Conservation (phyloP, 805 yeast genomes). For the Myxozyma monticola region DNA sequence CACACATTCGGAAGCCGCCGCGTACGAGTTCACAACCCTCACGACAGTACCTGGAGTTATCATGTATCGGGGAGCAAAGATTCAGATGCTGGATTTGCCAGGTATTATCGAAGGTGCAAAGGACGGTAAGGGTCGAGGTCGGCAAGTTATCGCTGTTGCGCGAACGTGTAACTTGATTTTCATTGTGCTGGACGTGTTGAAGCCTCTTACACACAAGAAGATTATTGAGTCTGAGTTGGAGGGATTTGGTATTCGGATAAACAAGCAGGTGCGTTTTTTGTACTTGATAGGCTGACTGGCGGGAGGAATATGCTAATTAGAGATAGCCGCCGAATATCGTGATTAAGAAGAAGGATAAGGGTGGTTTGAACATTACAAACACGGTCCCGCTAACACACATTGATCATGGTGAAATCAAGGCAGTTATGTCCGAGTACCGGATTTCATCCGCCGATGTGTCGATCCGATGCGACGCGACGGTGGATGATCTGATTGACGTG, state of each 20-base stretch:
- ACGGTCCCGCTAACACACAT: conserved; percentile 90
- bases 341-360: conserved; percentile 89
- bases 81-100: conserved; percentile 97
- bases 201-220: conserved; percentile 90
- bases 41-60: conserved; percentile 98
- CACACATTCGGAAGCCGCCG: conserved; percentile 89
- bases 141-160: conserved; percentile 99
- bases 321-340: conserved; percentile 82
- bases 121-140: conserved; percentile 97
- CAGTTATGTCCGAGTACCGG: conserved; percentile 94
- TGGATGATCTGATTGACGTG: conserved; percentile 93
- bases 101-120: conserved; percentile 98
- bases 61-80: conserved; percentile 93
- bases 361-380: conserved; percentile 90
- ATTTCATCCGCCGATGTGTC: conserved; percentile 96
- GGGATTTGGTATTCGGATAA: conserved; percentile 95
- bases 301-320: too few species aligned
- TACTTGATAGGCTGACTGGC: not conserved
- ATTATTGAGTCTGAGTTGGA: conserved; percentile 93
- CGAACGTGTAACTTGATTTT: conserved; percentile 92
- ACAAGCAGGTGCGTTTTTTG: conserved; percentile 46
- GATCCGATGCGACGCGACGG: conserved; percentile 95
- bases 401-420: conserved; percentile 89
- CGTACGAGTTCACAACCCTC: conserved; percentile 92
- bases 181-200: conserved; percentile 92